A percentile compares a stretch with the other conserved stretches of the same genome.
Evolutionary conservation across 1,139 yeast genomes (phyloP).

Genomic region (Hanseniaspora sp.): DNA sequence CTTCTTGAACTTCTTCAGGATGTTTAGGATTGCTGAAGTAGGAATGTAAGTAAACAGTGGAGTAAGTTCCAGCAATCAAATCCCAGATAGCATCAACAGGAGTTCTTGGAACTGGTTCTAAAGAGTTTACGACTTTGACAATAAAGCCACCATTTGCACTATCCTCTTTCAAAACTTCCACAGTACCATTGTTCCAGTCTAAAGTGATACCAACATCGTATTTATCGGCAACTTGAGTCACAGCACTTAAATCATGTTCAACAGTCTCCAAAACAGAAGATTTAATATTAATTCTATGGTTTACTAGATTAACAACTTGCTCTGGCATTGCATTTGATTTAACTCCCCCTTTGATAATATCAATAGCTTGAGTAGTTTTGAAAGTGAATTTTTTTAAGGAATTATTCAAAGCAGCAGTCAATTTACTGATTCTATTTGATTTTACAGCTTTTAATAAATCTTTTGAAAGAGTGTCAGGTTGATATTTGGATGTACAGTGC

Average conservation of each 20-base stretch:
- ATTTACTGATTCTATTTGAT: conserved; percentile 5
- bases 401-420: conserved; percentile 1
- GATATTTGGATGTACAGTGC: conserved; percentile 42
- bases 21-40: conserved; percentile 20
- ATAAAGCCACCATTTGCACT: conserved; percentile 39
- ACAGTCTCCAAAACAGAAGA: conserved; percentile 38
- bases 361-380: conserved; percentile 52
- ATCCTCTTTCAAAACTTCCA: conserved; percentile 23
- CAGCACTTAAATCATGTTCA: conserved; percentile 33
- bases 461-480: conserved; percentile 4
- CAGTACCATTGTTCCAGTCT: conserved; percentile 25
- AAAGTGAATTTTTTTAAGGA: conserved; percentile 32
- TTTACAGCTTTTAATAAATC: conserved; percentile 6
- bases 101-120: conserved; percentile 47
- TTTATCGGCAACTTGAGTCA: conserved; percentile 35
- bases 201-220: conserved; percentile 39
- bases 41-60: conserved; percentile 38
- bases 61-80: conserved; percentile 42
- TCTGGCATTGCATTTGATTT: conserved; percentile 70
- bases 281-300: conserved; percentile 46
- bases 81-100: conserved; percentile 42
- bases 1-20: conserved; percentile 29
- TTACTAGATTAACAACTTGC: conserved; percentile 41
- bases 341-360: conserved; percentile 48
- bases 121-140: conserved; percentile 30